Evolutionary conservation across 306 rosid genomes (phyloP).

Genomic region (Crataegus laevigata): DNA sequence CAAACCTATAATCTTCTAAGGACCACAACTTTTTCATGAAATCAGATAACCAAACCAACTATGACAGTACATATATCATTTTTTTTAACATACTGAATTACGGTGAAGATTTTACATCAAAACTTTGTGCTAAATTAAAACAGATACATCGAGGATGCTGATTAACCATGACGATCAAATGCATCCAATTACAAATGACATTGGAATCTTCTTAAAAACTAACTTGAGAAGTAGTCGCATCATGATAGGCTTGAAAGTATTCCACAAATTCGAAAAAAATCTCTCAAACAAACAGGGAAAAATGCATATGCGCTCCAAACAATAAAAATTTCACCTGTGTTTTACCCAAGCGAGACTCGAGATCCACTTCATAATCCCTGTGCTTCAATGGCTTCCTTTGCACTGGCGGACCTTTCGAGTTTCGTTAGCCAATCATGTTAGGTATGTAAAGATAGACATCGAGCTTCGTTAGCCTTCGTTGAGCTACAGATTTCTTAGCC

Average conservation of each 20-base stretch:
- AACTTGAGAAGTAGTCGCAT: neutral
- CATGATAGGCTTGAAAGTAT: no score
- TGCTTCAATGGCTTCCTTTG: slow-evolving; percentile 95
- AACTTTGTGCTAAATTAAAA: no score
- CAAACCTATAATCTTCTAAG: neutral
- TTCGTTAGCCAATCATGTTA: no score
- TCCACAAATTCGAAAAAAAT: no score
- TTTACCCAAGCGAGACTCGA: slow-evolving; percentile 88
- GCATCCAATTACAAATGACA: no score
- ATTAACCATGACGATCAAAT: neutral
- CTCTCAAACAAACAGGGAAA: no score
- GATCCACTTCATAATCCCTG: slow-evolving; percentile 96
- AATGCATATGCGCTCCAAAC: neutral
- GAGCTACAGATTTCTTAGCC: slow-evolving; percentile 57
- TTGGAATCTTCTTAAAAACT: neutral
- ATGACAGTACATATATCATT: neutral
- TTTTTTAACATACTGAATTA: neutral
- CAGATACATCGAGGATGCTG: no score
- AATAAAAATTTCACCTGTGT: slow-evolving; percentile 52
- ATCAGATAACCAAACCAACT: neutral
- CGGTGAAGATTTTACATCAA: neutral
- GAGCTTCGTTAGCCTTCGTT: slow-evolving; percentile 39
- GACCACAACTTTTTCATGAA: neutral
- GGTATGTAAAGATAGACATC: slow-evolving; percentile 80
- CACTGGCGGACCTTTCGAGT: slow-evolving; percentile 73